Base-by-base conservation (phyloP, 768 basidiomycete species). In the Serpula lacrymans region DNA sequence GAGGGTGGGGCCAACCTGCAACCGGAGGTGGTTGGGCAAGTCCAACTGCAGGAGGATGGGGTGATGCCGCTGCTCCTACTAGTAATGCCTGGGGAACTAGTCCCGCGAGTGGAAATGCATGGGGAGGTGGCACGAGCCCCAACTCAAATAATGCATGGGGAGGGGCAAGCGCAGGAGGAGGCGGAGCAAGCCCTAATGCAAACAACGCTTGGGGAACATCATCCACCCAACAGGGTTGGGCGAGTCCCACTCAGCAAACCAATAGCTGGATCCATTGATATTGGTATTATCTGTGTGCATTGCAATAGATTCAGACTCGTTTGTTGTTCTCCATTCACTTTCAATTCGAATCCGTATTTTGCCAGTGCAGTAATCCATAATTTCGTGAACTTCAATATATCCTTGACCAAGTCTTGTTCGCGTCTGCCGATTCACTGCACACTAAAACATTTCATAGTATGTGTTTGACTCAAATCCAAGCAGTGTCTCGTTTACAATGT, bases 211-310 rank as follows among this genome's bases (percentile, higher is more conserved):
- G 62, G 60, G 58, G 55, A 18, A 6, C 40, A 13, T 43, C 27
- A n/a, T 10, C 10, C 28, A 46, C 47, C 27, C 68, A 43, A 35
- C 55, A 44, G 52, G 79, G 79, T 9, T 79, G 70, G 77, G 65
- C 61, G 39, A 80, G 71, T 52, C 70, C 74, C 25, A 65, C 48
- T 26, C 74, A 59, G 41, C 74, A 71, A 39, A 52, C 74, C 13
- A 74, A 74, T 49, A 79, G 79, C 13, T 82, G 80, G 80, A 77
- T 70, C 41, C 34, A 65, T 21, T 63, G 35, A 55, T 23, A 12
- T 23, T 20, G 14, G n/a, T n/a, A n/a, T n/a, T n/a, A n/a, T n/a
- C n/a, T n/a, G n/a, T n/a, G n/a, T n/a, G n/a, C n/a, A n/a, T n/a
- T n/a, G n/a, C n/a, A n/a, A n/a, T n/a, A n/a, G n/a, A n/a, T n/a